phyloP scores from a whole-genome alignment of 768 basidiomycete species.

The Naganishia friedmannii region DNA sequence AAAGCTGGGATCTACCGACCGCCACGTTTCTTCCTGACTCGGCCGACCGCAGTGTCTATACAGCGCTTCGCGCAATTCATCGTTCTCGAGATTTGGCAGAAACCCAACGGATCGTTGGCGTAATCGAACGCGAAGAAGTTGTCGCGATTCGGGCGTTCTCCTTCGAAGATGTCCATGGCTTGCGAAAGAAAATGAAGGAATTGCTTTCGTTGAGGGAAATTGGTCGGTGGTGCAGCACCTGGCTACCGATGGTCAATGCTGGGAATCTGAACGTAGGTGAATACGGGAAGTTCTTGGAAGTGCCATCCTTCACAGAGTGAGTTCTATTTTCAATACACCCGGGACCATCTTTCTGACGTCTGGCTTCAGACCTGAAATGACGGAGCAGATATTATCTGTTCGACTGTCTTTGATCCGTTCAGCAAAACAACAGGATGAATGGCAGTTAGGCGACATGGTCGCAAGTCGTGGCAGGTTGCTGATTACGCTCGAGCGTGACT shows the following conservation, averaged over 20 bases:
- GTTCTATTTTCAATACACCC: not conserved
- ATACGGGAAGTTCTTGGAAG: slow-evolving; percentile 4
- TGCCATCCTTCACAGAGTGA: slow-evolving; percentile 26
- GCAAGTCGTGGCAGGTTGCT: slow-evolving; percentile 60
- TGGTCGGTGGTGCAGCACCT: slow-evolving; percentile 59
- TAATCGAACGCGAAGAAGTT: slow-evolving; percentile 15
- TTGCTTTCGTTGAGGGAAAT: slow-evolving; percentile 73
- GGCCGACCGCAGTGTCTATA: slow-evolving; percentile 67
- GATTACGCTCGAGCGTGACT: slow-evolving; percentile 64
- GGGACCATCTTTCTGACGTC: not conserved
- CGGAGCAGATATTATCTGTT: slow-evolving; percentile 24
- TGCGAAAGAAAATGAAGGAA: slow-evolving; percentile 19
- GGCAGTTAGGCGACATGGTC: slow-evolving; percentile 63
- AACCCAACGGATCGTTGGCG: not conserved
- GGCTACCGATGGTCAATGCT: slow-evolving; percentile 6
- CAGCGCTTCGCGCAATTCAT: slow-evolving; percentile 74
- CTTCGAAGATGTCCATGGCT: slow-evolving; percentile 15
- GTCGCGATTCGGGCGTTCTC: slow-evolving; percentile 1
- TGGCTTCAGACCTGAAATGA: slow-evolving; percentile 12
- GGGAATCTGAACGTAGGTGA: not conserved
- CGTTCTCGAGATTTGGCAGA: slow-evolving; percentile 64
- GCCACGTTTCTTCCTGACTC: slow-evolving; percentile 52
- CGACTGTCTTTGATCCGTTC: slow-evolving; percentile 23
- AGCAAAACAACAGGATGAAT: slow-evolving; percentile 15
- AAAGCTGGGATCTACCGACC: slow-evolving; percentile 89